A percentile compares a stretch with the other conserved stretches of the same genome.
phyloP scores from a whole-genome alignment of 768 basidiomycete species.

The Strobilomyces dryophilus region DNA sequence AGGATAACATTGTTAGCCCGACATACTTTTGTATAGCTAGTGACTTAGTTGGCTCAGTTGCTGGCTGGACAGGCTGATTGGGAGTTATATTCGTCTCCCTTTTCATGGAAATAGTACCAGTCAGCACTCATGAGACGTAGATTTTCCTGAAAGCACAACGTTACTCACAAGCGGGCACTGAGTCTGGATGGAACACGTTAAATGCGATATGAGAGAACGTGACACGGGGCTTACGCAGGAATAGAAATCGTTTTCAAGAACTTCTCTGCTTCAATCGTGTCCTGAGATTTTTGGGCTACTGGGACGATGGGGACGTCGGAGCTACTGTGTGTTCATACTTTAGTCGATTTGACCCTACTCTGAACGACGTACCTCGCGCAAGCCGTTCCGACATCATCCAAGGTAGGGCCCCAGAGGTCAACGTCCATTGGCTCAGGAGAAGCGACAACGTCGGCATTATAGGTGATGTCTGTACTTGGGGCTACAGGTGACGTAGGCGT shows the following conservation, averaged over 20 bases:
- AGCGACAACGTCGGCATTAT: background rate
- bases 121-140: background rate
- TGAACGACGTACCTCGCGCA: slow-evolving; percentile 13
- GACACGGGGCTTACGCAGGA: slow-evolving; percentile 20
- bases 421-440: slow-evolving; percentile 23
- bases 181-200: slow-evolving; percentile 15
- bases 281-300: slow-evolving; percentile 17
- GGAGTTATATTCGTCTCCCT: slow-evolving; percentile 15
- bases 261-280: slow-evolving; percentile 21
- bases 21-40: slow-evolving; percentile 25
- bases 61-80: slow-evolving; percentile 5
- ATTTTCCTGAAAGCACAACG: background rate
- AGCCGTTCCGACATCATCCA: slow-evolving; percentile 5
- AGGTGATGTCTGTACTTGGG: background rate
- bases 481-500: slow-evolving; percentile 12
- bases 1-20: background rate
- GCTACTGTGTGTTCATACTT: background rate
- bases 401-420: slow-evolving; percentile 11
- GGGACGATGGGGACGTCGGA: slow-evolving; percentile 1
- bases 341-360: background rate
- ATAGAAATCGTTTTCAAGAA: slow-evolving; percentile 25
- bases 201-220: background rate
- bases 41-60: slow-evolving; percentile 13
- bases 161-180: slow-evolving; percentile 23
- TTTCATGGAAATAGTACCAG: background rate